Evolutionary conservation across 139 green algal species (phyloP).

Genomic region (Bryopsis sp.): DNA sequence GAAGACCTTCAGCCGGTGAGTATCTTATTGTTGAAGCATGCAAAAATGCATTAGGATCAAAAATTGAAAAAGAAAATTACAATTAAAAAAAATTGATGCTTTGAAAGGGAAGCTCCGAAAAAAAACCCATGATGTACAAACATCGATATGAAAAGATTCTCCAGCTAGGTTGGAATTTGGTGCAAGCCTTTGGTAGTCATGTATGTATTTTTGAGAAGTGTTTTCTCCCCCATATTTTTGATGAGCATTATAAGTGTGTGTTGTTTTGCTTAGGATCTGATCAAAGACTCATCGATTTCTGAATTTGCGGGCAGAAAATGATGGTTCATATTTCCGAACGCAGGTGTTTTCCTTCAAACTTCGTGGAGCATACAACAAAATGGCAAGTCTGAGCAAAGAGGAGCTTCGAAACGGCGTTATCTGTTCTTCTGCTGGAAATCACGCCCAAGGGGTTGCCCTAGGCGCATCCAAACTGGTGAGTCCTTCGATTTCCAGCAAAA

Average conservation of each 20-base stretch:
- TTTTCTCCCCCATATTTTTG: too few relatives aligned
- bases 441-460: slow-evolving; percentile 92
- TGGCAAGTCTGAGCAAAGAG: slow-evolving; percentile 68
- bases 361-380: slow-evolving; percentile 85
- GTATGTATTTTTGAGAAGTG: background rate
- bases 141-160: background rate
- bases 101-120: background rate
- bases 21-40: background rate
- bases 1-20: slow-evolving; percentile 88
- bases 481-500: background rate
- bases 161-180: background rate
- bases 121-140: background rate
- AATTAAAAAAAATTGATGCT: background rate
- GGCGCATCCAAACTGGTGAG: slow-evolving; percentile 55
- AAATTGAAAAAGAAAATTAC: background rate
- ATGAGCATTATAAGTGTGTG: too few relatives aligned
- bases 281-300: background rate
- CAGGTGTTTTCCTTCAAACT: slow-evolving; percentile 94
- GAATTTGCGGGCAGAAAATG: background rate
- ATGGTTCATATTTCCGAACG: slow-evolving; percentile 8
- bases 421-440: slow-evolving; percentile 86
- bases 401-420: slow-evolving; percentile 75
- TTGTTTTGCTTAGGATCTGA: too few relatives aligned
- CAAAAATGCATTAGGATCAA: background rate
- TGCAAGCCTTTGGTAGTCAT: background rate